Evolutionary conservation across 202 grass and related monocot species (phyloP).

Genomic region (Panicum virgatum): DNA sequence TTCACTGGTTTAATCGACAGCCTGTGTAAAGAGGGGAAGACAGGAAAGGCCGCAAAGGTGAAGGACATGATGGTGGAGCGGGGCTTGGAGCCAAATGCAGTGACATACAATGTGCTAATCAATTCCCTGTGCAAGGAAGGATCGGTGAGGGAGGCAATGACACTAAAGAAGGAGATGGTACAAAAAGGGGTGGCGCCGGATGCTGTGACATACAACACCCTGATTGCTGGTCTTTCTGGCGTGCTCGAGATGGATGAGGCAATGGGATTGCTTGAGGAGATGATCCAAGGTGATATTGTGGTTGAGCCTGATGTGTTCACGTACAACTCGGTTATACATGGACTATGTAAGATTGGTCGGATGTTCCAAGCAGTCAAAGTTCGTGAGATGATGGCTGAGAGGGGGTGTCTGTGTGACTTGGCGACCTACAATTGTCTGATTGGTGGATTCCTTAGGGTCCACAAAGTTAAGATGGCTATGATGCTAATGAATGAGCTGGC

Average conservation of each 20-base stretch:
- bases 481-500: conserved; percentile 57
- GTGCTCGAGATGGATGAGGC: conserved; percentile 68
- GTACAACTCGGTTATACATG: conserved; percentile 77
- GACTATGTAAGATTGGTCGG: conserved; percentile 66
- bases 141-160: conserved; percentile 53
- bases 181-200: conserved; percentile 50
- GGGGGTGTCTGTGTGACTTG: conserved; percentile 51
- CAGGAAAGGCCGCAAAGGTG: conserved; percentile 37
- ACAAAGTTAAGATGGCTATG: conserved; percentile 53
- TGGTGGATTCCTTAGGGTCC: conserved; percentile 64
- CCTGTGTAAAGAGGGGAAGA: conserved; percentile 62
- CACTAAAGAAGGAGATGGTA: conserved; percentile 50
- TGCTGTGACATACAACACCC: conserved; percentile 75
- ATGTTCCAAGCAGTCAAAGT: conserved; percentile 54
- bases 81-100: conserved; percentile 53
- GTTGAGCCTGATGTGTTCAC: conserved; percentile 57
- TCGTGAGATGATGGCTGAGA: conserved; percentile 65
- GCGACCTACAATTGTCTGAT: conserved; percentile 77
- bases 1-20: conserved; percentile 67
- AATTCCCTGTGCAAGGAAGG: conserved; percentile 74
- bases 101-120: conserved; percentile 78
- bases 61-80: conserved; percentile 54
- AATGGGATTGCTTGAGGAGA: conserved; percentile 60
- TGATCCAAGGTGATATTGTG: conserved; percentile 48
- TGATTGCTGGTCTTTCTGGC: conserved; percentile 63